Conservation (phyloP, 2,329 filamentous ascomycete genomes). For the Stenocarpella maydis region DNA sequence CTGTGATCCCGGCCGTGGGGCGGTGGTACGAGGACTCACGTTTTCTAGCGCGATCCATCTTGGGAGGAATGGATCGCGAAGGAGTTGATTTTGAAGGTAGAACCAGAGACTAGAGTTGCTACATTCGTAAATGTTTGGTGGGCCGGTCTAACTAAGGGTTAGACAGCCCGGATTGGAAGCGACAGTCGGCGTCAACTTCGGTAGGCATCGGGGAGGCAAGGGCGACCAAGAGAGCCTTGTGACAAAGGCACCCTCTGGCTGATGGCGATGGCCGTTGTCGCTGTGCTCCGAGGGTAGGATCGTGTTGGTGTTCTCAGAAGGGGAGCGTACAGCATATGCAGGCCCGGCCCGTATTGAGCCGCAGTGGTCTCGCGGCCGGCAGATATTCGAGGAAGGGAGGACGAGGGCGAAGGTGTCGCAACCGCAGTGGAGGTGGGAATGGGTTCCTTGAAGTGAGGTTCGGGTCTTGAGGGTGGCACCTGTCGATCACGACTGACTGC, state of each 20-base stretch:
- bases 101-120: constrained; percentile 45
- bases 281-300: background rate
- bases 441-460: constrained; percentile 12
- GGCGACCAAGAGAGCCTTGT: constrained; percentile 37
- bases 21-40: constrained; percentile 50
- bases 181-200: constrained; percentile 51
- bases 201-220: constrained; percentile 52
- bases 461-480: constrained; percentile 2
- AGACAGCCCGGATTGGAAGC: constrained; percentile 50
- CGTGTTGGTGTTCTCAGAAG: background rate
- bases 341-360: constrained; percentile 6
- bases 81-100: constrained; percentile 42
- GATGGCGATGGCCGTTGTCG: constrained; percentile 19
- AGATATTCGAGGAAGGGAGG: background rate
- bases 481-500: constrained; percentile 14
- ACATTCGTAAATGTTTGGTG: constrained; percentile 53
- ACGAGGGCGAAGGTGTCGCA: background rate
- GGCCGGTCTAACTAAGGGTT: constrained; percentile 52
- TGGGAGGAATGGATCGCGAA: constrained; percentile 47
- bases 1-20: too few species aligned
- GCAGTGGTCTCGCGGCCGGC: constrained; percentile 1
- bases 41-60: constrained; percentile 72
- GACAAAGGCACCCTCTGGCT: constrained; percentile 36
- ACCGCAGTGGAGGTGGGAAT: background rate
- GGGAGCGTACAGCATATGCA: background rate